Evolutionary conservation across 2,329 filamentous ascomycete species (phyloP), one percentile per base, ranked within the genome.

Genomic region (Talaromyces piceae): DNA sequence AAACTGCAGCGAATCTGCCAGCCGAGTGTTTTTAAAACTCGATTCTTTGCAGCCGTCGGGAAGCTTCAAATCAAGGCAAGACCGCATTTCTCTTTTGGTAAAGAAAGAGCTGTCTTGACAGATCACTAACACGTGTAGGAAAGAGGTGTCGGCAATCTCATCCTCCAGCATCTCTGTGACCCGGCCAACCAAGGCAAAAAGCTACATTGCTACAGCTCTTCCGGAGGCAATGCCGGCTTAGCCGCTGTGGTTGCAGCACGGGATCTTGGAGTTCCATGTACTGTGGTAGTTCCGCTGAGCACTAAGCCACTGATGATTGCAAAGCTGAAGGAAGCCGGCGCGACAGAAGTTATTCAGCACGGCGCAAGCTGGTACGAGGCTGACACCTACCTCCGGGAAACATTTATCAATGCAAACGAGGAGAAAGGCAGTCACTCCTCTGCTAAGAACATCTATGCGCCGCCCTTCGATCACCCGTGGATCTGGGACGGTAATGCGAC

Each of bases 171-270:
- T 18, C 53, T 67, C 13, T 50, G 54, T 1, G 51, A 64, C 12
- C 59, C 59, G 13, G 41, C 48, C 45, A 63, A 64, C 44, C 45
- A 57, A 9, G 52, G 45, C 49, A 69, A 63, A 63, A 62, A 70
- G 41, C 68, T 68, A 5, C 85, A 86, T 71, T 90, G 91, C 75
- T 91, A 86, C 74, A 86, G 77, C 64, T 86, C 84, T 18, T 86
- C 81, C 1, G 88, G 86, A 45, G 88, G 88, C 50, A 94, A 94
- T 63, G 88, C 88, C 2, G 88, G 88, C 1, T 79, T 94, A 1
- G 88, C 87, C 1, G 87, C 85, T 60, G 85, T 87, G 2, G 80
- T 81, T 39, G 85, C 88, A 0, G 84, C 87, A 3, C 72, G 74
- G n/a, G 73, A 80, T 4, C 75, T 91, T 5, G 69, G 73, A 27